A percentile compares a stretch with the other conserved stretches of the same genome.
Evolutionary conservation across 768 basidiomycete species (phyloP).

Genomic region (Lactifluus volemus): DNA sequence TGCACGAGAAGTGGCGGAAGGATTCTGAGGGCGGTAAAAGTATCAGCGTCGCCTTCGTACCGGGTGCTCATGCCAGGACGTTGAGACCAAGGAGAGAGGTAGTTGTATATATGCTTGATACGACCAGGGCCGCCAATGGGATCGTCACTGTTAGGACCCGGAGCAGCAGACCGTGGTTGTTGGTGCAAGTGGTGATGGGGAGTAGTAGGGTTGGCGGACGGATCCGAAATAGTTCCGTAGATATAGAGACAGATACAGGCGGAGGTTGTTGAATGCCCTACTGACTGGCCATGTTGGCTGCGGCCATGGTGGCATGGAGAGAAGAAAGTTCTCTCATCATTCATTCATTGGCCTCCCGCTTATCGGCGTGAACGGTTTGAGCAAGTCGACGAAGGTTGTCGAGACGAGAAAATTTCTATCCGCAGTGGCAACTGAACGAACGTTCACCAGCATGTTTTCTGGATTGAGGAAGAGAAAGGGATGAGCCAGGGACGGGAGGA

Average conservation of each 20-base stretch:
- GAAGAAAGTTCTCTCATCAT: constrained; percentile 89
- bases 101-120: too few relatives aligned
- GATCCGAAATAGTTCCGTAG: constrained; percentile 10
- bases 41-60: too few relatives aligned
- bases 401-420: constrained; percentile 90
- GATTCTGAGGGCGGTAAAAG: too few relatives aligned
- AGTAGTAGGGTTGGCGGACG: constrained; percentile 15
- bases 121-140: too few relatives aligned
- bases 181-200: background rate
- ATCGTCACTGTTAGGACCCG: background rate
- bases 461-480: constrained; percentile 4
- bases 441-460: constrained; percentile 98
- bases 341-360: constrained; percentile 76
- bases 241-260: constrained; percentile 20
- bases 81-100: too few relatives aligned
- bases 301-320: constrained; percentile 75
- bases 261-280: constrained; percentile 24
- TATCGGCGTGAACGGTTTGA: constrained; percentile 94
- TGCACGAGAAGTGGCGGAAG: too few relatives aligned
- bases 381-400: constrained; percentile 97
- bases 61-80: too few relatives aligned
- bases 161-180: constrained; percentile 11
- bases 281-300: constrained; percentile 34
- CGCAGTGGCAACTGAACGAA: constrained; percentile 93
- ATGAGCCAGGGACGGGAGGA: constrained; percentile 18